These are phyloP conservation scores for Cystofilobasidium capitatum DNA, from an alignment of 768 basidiomycete genomes.

Conservation along the genomic window DNA sequence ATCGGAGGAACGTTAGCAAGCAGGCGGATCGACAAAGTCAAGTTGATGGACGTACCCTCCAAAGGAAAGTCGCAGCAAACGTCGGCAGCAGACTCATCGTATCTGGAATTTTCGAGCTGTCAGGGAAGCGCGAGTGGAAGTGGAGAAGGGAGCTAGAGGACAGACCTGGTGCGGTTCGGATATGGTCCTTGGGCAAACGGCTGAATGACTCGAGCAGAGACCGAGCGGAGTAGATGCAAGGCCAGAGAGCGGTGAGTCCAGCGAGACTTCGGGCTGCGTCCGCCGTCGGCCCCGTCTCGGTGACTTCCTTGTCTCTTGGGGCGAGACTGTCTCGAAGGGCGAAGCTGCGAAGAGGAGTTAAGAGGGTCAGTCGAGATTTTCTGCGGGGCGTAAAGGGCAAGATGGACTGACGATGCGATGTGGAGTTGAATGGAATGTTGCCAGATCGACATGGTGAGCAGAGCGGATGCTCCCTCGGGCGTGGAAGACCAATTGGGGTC, in stretches of 20 bases:
- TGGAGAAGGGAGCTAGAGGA: not conserved
- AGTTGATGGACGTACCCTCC: too few species aligned
- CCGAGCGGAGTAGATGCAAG: not conserved
- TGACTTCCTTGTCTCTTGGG: not conserved
- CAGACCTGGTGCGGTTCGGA: not conserved
- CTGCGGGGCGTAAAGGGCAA: too few species aligned
- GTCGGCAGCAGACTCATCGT: not conserved
- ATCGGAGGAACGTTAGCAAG: too few species aligned
- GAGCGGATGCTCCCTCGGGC: not conserved
- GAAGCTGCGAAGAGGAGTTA: not conserved
- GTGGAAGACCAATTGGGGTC: not conserved
- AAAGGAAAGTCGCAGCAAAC: not conserved
- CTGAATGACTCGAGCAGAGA: not conserved
- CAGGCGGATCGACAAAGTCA: too few species aligned
- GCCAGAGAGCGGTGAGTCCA: not conserved
- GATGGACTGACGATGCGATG: not conserved
- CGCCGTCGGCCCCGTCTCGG: not conserved
- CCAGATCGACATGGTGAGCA: not conserved
- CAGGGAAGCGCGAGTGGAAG: too few species aligned
- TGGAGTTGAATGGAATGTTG: conserved; percentile 2
- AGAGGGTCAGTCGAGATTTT: too few species aligned
- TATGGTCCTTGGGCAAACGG: not conserved
- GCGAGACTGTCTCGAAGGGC: not conserved
- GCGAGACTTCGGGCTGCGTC: too few species aligned
- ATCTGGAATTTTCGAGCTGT: too few species aligned